A percentile compares a stretch with the other conserved stretches of the same genome.
Evolutionary conservation across 108 stramenopile genomes (phyloP).

Genomic region (Pseudonitzschia delicatissima): DNA sequence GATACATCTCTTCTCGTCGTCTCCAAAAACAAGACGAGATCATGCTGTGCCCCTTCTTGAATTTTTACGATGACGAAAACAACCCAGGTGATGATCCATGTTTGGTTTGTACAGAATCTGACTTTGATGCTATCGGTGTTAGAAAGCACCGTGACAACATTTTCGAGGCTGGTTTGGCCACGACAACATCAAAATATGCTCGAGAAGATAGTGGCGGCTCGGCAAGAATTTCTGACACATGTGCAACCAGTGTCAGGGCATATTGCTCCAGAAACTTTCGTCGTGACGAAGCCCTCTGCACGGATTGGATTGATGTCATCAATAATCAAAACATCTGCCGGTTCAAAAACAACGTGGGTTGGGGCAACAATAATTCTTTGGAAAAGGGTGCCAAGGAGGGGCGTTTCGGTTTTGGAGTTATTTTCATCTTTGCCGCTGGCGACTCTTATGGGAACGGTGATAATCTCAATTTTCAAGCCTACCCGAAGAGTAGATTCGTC

Average conservation of each 20-base stretch:
- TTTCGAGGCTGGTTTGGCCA: too few relatives aligned
- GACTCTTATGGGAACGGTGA: slow-evolving; percentile 17
- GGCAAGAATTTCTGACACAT: not conserved
- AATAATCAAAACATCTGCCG: not conserved
- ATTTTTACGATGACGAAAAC: not conserved
- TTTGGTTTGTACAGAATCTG: not conserved
- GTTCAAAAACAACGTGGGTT: not conserved
- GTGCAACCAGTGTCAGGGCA: not conserved
- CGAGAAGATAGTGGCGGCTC: not conserved
- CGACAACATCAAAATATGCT: too few relatives aligned
- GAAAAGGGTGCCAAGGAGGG: slow-evolving; percentile 10
- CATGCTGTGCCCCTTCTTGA: not conserved
- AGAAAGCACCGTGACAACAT: too few relatives aligned
- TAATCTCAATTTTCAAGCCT: slow-evolving; percentile 27
- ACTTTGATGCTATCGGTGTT: not conserved
- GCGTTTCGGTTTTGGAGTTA: slow-evolving; percentile 19
- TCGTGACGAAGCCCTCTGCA: slow-evolving; percentile 11
- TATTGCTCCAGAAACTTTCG: slow-evolving; percentile 9
- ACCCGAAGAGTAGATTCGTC: slow-evolving; percentile 17
- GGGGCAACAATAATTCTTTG: not conserved
- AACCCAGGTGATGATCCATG: not conserved
- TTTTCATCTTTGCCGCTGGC: slow-evolving; percentile 29
- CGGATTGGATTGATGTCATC: slow-evolving; percentile 22
- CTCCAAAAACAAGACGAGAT: not conserved
- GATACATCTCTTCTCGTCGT: too few relatives aligned